Conservation (phyloP, 1,139 yeast genomes). For the Taphrina betulina region DNA sequence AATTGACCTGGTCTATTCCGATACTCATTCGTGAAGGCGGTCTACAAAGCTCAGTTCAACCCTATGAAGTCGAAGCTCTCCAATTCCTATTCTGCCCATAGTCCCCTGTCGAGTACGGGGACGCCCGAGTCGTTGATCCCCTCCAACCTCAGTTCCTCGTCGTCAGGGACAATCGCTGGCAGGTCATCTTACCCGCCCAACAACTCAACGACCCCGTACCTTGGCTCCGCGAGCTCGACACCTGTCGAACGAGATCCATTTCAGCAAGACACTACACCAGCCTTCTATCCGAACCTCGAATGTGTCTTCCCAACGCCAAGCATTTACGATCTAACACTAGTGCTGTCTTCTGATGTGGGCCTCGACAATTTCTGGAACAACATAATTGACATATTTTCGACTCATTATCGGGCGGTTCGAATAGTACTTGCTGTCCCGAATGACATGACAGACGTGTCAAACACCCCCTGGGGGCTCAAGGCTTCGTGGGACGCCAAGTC, state of each 20-base stretch:
- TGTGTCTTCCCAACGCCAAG: constrained; percentile 39
- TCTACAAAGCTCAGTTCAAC: constrained; percentile 27
- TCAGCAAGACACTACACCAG: constrained; percentile 7
- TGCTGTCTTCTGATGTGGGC: constrained; percentile 43
- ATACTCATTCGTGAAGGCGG: constrained; percentile 13
- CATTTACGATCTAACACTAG: constrained; percentile 42
- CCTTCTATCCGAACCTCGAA: constrained; percentile 16
- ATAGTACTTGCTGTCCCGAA: constrained; percentile 43
- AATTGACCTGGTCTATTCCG: neutral
- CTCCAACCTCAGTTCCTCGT: constrained; percentile 19
- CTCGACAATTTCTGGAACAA: constrained; percentile 43
- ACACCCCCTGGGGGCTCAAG: constrained; percentile 46
- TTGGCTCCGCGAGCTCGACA: constrained; percentile 17
- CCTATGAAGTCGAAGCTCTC: constrained; percentile 25
- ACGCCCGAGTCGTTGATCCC: constrained; percentile 19
- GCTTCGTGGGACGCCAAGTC: constrained; percentile 38
- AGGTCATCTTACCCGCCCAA: constrained; percentile 21
- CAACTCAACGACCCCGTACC: constrained; percentile 13
- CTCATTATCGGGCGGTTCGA: constrained; percentile 42
- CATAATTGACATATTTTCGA: constrained; percentile 41
- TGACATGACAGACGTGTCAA: constrained; percentile 44
- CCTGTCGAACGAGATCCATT: constrained; percentile 22
- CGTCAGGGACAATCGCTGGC: constrained; percentile 29
- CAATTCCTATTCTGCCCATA: constrained; percentile 12
- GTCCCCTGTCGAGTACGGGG: constrained; percentile 20